Base-by-base conservation (phyloP, 805 yeast genomes). In the Wickerhamomyces sydowiorum region DNA sequence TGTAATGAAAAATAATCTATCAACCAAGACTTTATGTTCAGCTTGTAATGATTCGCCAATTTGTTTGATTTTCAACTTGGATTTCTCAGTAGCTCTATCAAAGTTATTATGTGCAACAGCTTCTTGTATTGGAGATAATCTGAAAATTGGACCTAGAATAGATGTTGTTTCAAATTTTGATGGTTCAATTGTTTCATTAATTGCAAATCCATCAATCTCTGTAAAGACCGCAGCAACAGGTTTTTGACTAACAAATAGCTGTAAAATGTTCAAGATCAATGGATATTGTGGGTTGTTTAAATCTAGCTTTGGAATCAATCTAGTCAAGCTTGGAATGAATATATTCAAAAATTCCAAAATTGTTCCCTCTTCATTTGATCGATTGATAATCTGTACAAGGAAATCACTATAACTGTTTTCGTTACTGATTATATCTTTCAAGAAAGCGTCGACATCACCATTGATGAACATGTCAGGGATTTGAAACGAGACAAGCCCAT, bases 61-160 rank as follows among this genome's bases (percentile, higher is more conserved):
- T 23, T 73, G 59, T 29, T 67, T 67, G 3, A 75, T 59, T 47
- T 79, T 79, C 21, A 62, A 54, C 34, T 65, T 67, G 1, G 73
- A 60, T 22, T 56, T 42, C 4, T 57, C 62, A 5, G 50, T 61
- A 1, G 56, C 48, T 29, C 48, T 47, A 17, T 49, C 56, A 42
- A 66, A 71, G 49, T 80, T 79, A 45, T 73, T 76, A 15, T 65
- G 52, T 0, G 71, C 59, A 0, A 78, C 74, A n/a, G 70, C 61
- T 3, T 73, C 70, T 37, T 76, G 71, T 37, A 89, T 64, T 0
- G 96, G 96, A 1, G 96, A 86, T 19, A 88, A 62, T 43, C 81
- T 69, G 41, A 87, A 72, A 24, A 88, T 68, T 7, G 95, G 84
- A 3, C 97, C 98, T 41, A 91, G 64, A 15, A 86, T 61, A 0